phyloP scores from a whole-genome alignment of 2,329 filamentous ascomycete genomes.

The Leptographium radiaticola region DNA sequence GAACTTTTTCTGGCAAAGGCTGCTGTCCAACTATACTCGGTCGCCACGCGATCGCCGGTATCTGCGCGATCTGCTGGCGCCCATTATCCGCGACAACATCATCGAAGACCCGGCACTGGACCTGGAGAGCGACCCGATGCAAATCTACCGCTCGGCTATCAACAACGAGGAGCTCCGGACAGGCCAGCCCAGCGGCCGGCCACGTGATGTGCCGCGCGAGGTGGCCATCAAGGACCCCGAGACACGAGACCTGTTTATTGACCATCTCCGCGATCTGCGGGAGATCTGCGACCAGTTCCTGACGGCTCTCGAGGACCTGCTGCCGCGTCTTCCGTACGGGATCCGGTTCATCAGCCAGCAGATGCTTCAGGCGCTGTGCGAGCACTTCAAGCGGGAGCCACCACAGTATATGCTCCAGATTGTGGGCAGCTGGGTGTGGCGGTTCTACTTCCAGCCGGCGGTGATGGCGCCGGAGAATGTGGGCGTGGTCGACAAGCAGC shows the following conservation, averaged over 20 bases:
- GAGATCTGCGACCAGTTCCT: constrained; percentile 93
- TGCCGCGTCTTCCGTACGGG: constrained; percentile 86
- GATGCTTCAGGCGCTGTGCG: constrained; percentile 64
- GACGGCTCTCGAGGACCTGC: constrained; percentile 62
- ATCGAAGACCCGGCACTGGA: constrained; percentile 85
- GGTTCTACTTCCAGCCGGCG: constrained; percentile 82
- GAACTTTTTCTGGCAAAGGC: constrained; percentile 85
- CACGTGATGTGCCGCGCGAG: constrained; percentile 76
- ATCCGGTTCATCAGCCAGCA: constrained; percentile 79
- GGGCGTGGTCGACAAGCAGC: constrained; percentile 77
- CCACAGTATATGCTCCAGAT: constrained; percentile 68
- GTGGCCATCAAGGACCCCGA: constrained; percentile 93
- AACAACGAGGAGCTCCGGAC: constrained; percentile 96
- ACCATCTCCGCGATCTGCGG: constrained; percentile 82
- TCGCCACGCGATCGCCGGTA: constrained; percentile 89
- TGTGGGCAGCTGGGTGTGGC: constrained; percentile 87
- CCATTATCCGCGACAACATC: constrained; percentile 80
- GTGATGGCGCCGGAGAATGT: constrained; percentile 83
- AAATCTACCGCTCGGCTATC: constrained; percentile 90
- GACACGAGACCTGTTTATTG: constrained; percentile 83
- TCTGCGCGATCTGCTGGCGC: constrained; percentile 71
- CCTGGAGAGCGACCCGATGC: constrained; percentile 90
- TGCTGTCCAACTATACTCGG: constrained; percentile 76
- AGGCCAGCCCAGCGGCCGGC: constrained; percentile 67
- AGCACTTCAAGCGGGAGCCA: constrained; percentile 69